Conservation (phyloP, 2,329 filamentous ascomycete species). For the Aspergillus tamarii region DNA sequence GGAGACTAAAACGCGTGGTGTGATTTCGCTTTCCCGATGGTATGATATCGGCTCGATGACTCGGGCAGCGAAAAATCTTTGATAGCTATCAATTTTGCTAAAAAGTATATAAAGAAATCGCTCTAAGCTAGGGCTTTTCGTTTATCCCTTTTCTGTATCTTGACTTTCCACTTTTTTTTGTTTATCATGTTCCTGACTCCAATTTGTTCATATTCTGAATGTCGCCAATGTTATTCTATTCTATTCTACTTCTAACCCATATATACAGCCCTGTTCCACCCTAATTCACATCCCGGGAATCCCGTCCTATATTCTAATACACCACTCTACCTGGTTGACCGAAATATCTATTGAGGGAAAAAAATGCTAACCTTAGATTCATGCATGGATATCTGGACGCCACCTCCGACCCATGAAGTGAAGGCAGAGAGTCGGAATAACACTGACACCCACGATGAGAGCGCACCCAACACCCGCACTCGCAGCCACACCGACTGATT, state of each 20-base stretch:
- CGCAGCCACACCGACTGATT: conserved; percentile 35
- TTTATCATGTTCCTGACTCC: not conserved
- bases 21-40: conserved; percentile 18
- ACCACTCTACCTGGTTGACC: not conserved
- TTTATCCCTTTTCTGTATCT: not conserved
- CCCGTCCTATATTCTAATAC: not conserved
- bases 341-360: not conserved
- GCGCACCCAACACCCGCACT: conserved; percentile 36
- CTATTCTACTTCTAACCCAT: not conserved
- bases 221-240: not conserved
- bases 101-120: conserved; percentile 9
- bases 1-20: conserved; percentile 13
- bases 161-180: not conserved
- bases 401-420: conserved; percentile 31
- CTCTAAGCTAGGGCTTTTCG: not conserved
- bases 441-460: conserved; percentile 34
- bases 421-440: conserved; percentile 36
- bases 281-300: not conserved
- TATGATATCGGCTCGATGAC: conserved; percentile 8
- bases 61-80: conserved; percentile 1
- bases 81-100: not conserved
- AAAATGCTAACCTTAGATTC: not conserved
- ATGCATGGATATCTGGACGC: conserved; percentile 21
- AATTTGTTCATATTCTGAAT: not conserved
- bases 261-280: conserved; percentile 1